Conservation (phyloP, 2,329 filamentous ascomycete genomes). For the Blastomyces parvus region DNA sequence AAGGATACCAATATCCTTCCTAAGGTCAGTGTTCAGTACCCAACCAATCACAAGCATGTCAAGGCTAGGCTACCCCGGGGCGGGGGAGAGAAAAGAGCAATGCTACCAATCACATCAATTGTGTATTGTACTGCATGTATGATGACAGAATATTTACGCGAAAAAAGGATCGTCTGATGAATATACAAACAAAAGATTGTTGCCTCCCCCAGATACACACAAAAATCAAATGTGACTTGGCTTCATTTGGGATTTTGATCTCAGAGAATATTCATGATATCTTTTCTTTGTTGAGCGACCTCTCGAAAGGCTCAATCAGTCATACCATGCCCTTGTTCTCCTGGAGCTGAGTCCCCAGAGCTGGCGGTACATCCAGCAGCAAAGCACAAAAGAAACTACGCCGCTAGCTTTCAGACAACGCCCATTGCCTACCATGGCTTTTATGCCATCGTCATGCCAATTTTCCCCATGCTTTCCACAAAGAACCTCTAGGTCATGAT, state of each 20-base stretch:
- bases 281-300: neutral
- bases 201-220: neutral
- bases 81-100: neutral
- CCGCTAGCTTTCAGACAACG: neutral
- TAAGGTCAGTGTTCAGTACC: neutral
- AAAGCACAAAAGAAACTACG: neutral
- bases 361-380: neutral
- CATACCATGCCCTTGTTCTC: neutral
- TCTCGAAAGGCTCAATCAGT: neutral
- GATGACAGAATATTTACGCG: neutral
- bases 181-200: neutral
- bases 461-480: neutral
- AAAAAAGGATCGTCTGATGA: neutral
- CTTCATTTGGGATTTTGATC: neutral
- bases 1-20: neutral
- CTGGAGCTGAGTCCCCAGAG: too few species aligned
- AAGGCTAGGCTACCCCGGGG: neutral
- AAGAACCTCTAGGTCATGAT: neutral
- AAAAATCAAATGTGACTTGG: neutral
- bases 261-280: neutral
- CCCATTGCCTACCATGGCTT: neutral
- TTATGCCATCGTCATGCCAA: neutral
- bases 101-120: neutral
- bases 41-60: neutral
- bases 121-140: neutral